A percentile compares a stretch with the other conserved stretches of the same genome.
Evolutionary conservation across 306 rosid species (phyloP).

Genomic region (Elaeagnus macrophylla): DNA sequence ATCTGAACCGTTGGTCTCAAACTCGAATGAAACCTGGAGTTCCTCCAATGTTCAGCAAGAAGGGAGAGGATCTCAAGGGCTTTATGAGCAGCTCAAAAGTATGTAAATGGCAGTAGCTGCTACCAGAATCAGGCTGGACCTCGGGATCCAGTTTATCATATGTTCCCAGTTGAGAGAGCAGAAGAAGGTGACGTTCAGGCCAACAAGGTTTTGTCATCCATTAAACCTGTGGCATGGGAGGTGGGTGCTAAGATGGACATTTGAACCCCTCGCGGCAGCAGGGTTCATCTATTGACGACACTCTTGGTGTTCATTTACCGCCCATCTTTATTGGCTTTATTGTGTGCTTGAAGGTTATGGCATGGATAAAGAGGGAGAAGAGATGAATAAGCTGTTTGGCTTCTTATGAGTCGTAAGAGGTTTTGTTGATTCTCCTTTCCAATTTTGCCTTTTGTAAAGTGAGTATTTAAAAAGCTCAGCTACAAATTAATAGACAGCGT

Average conservation of each 20-base stretch:
- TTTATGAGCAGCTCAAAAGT: constrained; percentile 3
- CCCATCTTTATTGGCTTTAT: no score
- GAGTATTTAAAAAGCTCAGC: no score
- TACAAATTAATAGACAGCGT: no score
- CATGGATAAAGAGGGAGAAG: no score
- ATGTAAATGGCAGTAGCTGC: constrained; percentile 4
- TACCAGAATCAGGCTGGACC: constrained; percentile 3
- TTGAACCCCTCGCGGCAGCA: constrained; percentile 25
- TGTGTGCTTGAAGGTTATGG: no score
- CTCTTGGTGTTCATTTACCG: constrained; percentile 5
- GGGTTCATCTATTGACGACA: constrained; percentile 32
- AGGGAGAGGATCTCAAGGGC: neutral
- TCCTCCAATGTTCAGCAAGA: constrained; percentile 1
- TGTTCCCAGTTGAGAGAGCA: constrained; percentile 49
- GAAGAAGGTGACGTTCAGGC: constrained; percentile 62
- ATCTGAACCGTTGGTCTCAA: neutral
- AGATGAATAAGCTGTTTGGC: no score
- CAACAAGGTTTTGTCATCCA: no score
- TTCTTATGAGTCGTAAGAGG: no score
- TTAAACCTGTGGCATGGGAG: no score
- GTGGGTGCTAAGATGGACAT: no score
- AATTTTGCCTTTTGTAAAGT: no score
- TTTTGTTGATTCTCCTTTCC: no score
- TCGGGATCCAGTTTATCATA: constrained; percentile 38
- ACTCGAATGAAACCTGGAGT: neutral